These are phyloP conservation scores for Metschnikowia dekortorum DNA, from an alignment of 805 yeast genomes.

Conservation along the genomic window DNA sequence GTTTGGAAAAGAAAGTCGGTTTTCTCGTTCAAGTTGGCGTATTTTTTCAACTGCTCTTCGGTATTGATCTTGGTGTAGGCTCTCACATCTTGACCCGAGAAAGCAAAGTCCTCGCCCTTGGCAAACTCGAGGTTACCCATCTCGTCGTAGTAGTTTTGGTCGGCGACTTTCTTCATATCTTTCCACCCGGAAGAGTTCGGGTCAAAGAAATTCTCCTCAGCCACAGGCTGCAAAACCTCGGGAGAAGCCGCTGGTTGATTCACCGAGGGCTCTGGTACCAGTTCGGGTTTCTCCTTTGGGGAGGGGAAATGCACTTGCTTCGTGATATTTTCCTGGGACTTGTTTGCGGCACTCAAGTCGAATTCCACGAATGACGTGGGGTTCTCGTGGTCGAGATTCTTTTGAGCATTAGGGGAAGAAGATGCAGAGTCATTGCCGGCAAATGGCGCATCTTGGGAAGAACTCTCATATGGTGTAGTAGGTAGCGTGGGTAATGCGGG, in stretches of 20 bases:
- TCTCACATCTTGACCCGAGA: constrained; percentile 43
- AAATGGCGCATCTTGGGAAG: not conserved
- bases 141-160: constrained; percentile 74
- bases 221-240: constrained; percentile 1
- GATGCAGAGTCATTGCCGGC: not conserved
- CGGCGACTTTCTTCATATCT: constrained; percentile 78
- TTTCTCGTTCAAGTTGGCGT: constrained; percentile 45
- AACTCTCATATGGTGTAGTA: not conserved
- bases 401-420: not conserved
- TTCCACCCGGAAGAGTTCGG: constrained; percentile 64
- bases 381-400: not conserved
- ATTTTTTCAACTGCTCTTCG: constrained; percentile 79
- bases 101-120: constrained; percentile 20
- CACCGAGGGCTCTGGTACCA: not conserved
- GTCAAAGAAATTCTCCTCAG: constrained; percentile 31
- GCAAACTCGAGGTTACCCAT: constrained; percentile 60
- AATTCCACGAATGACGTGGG: constrained; percentile 21
- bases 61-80: constrained; percentile 89
- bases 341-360: constrained; percentile 19
- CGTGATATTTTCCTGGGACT: constrained; percentile 6
- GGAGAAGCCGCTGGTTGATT: not conserved
- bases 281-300: not conserved
- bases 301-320: constrained; percentile 7
- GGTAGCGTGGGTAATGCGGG: constrained; percentile 13
- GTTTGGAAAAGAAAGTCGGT: constrained; percentile 48